A percentile compares a stretch with the other conserved stretches of the same genome.
These are phyloP conservation scores for Aegilops longissima DNA, from an alignment of 176 grass and related monocot species.

Conservation along the genomic window DNA sequence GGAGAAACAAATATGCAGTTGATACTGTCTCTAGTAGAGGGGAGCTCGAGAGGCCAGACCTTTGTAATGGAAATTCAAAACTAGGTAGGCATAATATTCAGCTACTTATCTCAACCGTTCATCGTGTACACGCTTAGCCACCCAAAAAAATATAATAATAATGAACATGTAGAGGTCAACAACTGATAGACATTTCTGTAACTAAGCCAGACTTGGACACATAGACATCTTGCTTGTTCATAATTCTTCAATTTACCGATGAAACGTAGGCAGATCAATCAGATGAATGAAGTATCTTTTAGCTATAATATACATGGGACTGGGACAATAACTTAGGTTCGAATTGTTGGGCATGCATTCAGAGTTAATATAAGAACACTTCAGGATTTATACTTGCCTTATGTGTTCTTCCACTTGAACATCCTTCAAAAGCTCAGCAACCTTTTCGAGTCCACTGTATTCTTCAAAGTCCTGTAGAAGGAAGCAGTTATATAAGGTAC, in stretches of 20 bases:
- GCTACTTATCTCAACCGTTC: neutral
- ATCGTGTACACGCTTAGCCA: neutral
- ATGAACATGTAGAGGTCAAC: neutral
- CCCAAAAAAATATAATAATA: neutral
- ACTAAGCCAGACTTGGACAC: neutral
- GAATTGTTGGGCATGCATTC: neutral
- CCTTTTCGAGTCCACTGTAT: conserved; percentile 82
- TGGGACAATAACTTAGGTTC: neutral
- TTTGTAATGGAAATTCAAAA: neutral
- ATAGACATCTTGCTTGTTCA: neutral
- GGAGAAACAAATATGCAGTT: neutral
- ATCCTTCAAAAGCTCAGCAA: conserved; percentile 91
- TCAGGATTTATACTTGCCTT: conserved; percentile 52
- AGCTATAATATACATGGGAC: conserved; percentile 19
- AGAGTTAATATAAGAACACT: conserved; percentile 1
- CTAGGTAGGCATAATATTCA: conserved; percentile 3
- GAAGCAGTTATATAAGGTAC: conserved; percentile 8
- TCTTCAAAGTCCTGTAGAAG: conserved; percentile 78
- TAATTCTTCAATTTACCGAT: neutral
- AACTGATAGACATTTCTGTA: neutral
- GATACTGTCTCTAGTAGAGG: neutral
- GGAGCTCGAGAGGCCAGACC: neutral
- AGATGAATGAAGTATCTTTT: neutral
- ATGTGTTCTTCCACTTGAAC: conserved; percentile 80
- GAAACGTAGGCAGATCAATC: neutral